Base-by-base conservation (phyloP, 75 land plant species). In the Cryptomeria japonica region DNA sequence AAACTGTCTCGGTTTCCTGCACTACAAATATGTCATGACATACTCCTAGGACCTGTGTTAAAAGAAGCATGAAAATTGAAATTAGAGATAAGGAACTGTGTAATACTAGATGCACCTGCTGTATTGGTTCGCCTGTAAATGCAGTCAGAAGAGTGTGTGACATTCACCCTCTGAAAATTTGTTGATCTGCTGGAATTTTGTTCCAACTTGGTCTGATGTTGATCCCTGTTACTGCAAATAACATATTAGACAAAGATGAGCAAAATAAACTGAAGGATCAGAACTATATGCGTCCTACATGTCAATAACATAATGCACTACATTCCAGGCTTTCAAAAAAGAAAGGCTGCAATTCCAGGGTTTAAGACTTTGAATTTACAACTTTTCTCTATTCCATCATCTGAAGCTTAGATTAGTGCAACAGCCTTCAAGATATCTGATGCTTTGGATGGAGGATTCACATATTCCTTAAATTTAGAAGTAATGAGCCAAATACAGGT, bases 1-100 rank as follows among this genome's bases (percentile, higher is more conserved):
- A 32, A 82, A 44, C 31, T 82, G 46, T 82, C 84, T 44, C 31
- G 84, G 15, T 46, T 82, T 39, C 84, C 84, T 82, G 84, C 49
- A 82, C 3, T 46, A 28, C 46, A 44, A n/a, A 12, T 46, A 42
- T 82, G 49, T 82, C 84, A 82, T 82, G 3, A 12, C 84, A 82
- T 44, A 11, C 41, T 44, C 51, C 84, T n/a, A 46, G 14, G 3
- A 13, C n/a, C 12, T 25, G 31, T 82, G 32, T 42, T 41, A 0
- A 44, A 82, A 79, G 2, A 79, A 79, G 46, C 8, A 19, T 39
- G 7, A 22, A 14, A 8, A 41, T 79, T 39, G 25, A 38, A 79
- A 79, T 25, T 28, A 64, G 25, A 79, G 16, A 11, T 38, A 79
- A 80, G 47, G 12, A 82, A 28, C 46, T 46, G 4, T 82, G 25